A percentile compares a stretch with the other conserved stretches of the same genome.
phyloP scores from a whole-genome alignment of 352 stramenopile genomes.

The Thraustochytrium sp. region DNA sequence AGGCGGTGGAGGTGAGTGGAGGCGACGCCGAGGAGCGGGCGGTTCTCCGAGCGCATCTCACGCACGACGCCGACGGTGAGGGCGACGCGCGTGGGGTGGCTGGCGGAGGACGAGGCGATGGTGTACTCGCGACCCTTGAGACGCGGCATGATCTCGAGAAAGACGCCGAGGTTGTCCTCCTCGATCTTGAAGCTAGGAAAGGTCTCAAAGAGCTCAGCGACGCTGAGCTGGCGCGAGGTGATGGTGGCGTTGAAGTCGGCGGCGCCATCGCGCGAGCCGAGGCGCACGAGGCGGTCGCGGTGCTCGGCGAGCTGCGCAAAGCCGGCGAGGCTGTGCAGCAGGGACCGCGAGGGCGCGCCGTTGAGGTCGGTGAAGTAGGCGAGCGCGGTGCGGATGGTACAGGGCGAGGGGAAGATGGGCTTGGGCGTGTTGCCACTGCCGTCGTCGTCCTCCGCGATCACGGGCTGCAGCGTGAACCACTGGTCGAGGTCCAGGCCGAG shows the following conservation, averaged over 20 bases:
- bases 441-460: conserved; percentile 48
- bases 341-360: conserved; percentile 69
- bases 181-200: conserved; percentile 61
- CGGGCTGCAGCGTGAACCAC: conserved; percentile 68
- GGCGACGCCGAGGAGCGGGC: conserved; percentile 80
- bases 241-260: background rate
- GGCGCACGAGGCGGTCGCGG: background rate
- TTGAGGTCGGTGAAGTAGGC: conserved; percentile 87
- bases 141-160: conserved; percentile 85
- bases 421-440: conserved; percentile 63
- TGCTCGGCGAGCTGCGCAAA: conserved; percentile 20
- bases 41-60: conserved; percentile 55
- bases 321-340: conserved; percentile 61
- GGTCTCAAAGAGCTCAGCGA: conserved; percentile 47
- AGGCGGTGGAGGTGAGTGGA: conserved; percentile 78
- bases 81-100: conserved; percentile 82
- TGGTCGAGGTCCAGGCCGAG: conserved; percentile 82
- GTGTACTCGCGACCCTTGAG: conserved; percentile 94
- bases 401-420: conserved; percentile 87
- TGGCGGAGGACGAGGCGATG: conserved; percentile 87
- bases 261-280: background rate
- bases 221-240: background rate
- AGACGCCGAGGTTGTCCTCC: conserved; percentile 47
- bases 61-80: conserved; percentile 87
- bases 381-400: conserved; percentile 81